Base-by-base conservation (phyloP, 2,329 filamentous ascomycete genomes). In the Fonsecaea multimorphosa region DNA sequence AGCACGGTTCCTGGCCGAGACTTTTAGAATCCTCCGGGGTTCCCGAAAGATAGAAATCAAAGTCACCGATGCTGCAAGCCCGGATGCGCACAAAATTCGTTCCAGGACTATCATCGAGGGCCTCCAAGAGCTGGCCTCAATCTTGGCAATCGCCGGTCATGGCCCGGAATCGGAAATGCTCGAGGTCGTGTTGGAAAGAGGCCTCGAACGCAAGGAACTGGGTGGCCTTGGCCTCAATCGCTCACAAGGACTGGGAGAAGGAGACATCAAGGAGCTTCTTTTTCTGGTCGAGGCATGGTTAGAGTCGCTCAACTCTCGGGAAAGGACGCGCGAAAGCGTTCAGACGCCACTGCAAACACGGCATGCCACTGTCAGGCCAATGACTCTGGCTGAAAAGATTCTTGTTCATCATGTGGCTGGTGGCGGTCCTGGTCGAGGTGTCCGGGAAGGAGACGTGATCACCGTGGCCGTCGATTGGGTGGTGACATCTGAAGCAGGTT, bases 371-470 rank as follows among this genome's bases (percentile, higher is more conserved):
- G 29, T 31, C 29, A 31, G 29, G 27, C 58, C 70, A 36, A 82
- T 83, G 80, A 80, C 75, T 0, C 62, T 81, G 1, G 75, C 76
- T 1, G 79, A 82, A 67, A 82, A 82, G 71, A 81, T 82, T 38
- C 78, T 82, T 66, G 79, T 79, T 0, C 63, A 75, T 7, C 80
- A 82, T 69, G 77, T 79, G 64, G 71, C 80, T 1, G 68, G 53
- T 31, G 29, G 29, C 29, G 3, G 29, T 31, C 29, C 29, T 2
- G 34, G 22, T 16, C 14, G 73, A 0, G 75, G 65, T 22, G 76
- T 82, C 1, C 64, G 67, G 27, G 71, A 78, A 0, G 80, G 80
- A 0, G 77, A 80, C 12, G 73, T 78, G 3, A 78, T 83, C 16
- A 74, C 77, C 0, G 75, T 82, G 1, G 72, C 74, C 29, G 76